Conservation (phyloP, 2,329 filamentous ascomycete species). For the Calonectria hongkongensis region DNA sequence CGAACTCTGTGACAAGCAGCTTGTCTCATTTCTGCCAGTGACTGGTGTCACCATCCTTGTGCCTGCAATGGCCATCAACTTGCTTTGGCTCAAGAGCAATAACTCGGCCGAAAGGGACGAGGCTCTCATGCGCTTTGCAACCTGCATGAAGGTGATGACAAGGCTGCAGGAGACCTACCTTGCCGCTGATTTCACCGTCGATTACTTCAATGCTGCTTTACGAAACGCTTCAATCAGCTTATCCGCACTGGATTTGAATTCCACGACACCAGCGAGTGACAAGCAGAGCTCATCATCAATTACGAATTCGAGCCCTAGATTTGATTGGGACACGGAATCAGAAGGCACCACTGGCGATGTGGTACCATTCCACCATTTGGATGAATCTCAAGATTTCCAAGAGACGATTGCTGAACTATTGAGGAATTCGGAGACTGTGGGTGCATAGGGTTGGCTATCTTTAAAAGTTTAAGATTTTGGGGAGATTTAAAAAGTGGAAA, state of each 20-base stretch:
- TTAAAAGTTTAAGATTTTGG: background rate
- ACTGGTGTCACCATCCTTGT: conserved; percentile 19
- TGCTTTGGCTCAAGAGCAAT: conserved; percentile 14
- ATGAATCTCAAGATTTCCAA: conserved; percentile 8
- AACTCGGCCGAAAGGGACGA: background rate
- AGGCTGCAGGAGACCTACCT: conserved; percentile 3
- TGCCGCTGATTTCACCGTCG: conserved; percentile 9
- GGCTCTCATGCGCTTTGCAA: conserved; percentile 5
- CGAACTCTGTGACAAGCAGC: conserved; percentile 8
- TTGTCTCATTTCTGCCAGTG: conserved; percentile 12
- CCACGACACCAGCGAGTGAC: background rate
- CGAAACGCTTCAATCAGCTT: conserved; percentile 4
- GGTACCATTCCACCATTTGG: background rate
- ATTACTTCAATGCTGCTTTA: conserved; percentile 13
- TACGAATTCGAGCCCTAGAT: background rate
- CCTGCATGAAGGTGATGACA: conserved; percentile 16
- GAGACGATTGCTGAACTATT: conserved; percentile 8
- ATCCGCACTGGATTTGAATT: conserved; percentile 1
- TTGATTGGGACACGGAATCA: conserved; percentile 11
- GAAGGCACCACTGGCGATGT: background rate
- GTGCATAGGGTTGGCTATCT: background rate
- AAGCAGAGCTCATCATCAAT: background rate
- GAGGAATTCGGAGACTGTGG: conserved; percentile 13
- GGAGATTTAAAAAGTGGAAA: background rate
- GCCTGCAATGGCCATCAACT: conserved; percentile 10